Percentiles rank a stretch among this genome's conserved stretches.
These are phyloP conservation scores for Penicilliopsis zonata DNA, from an alignment of 495 filamentous ascomycete genomes.

Conservation along the genomic window DNA sequence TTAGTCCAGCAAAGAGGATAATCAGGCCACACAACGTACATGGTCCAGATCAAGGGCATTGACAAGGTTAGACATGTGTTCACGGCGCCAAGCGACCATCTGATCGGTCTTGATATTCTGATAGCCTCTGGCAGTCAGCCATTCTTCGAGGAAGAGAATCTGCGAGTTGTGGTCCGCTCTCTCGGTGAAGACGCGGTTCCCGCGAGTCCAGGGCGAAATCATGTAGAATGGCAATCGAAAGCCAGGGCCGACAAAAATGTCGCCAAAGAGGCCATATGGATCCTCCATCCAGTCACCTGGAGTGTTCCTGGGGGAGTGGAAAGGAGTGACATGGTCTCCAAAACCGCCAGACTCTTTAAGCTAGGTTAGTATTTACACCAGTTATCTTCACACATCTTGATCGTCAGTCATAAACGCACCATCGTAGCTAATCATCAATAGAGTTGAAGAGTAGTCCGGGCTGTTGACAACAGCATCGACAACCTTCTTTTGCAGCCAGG, in stretches of 20 bases:
- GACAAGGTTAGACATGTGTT: constrained; percentile 42
- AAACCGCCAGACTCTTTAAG: constrained; percentile 38
- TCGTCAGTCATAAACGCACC: constrained; percentile 8
- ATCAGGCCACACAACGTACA: constrained; percentile 7
- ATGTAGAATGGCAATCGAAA: constrained; percentile 45
- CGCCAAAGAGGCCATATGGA: constrained; percentile 31
- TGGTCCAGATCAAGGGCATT: constrained; percentile 41
- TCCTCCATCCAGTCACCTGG: constrained; percentile 44
- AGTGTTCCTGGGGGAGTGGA: constrained; percentile 37
- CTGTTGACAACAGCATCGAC: constrained; percentile 38
- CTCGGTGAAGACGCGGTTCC: constrained; percentile 41
- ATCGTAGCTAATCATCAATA: constrained; percentile 42
- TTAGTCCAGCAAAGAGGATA: not conserved
- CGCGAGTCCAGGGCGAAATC: constrained; percentile 45
- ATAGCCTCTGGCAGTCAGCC: constrained; percentile 37
- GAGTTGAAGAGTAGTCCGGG: constrained; percentile 36
- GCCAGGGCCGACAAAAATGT: constrained; percentile 38
- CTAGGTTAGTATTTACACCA: constrained; percentile 2
- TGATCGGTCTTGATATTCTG: constrained; percentile 32
- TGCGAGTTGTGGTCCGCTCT: constrained; percentile 46
- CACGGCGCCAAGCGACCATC: constrained; percentile 39
- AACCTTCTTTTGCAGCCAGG: constrained; percentile 43
- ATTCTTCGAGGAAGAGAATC: constrained; percentile 43
- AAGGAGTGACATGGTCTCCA: constrained; percentile 43
- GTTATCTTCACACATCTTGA: not conserved